Percentiles rank a stretch among this genome's conserved stretches.
These are phyloP conservation scores for Cytospora piceicola DNA, from an alignment of 2,329 filamentous ascomycete species.

Conservation along the genomic window DNA sequence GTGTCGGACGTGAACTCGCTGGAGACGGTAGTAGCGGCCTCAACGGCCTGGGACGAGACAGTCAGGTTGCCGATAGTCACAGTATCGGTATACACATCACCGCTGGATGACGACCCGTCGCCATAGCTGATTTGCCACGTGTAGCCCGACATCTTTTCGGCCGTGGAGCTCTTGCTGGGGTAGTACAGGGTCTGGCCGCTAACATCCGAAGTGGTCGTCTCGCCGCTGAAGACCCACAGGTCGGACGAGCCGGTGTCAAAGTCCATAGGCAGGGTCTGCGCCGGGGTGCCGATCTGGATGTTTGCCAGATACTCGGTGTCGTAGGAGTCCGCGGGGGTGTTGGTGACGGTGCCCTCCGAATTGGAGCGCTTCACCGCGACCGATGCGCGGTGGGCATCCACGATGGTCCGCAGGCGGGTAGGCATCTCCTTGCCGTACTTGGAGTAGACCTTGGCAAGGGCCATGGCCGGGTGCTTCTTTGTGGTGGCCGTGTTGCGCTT, in stretches of 20 bases:
- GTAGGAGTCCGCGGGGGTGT: constrained; percentile 7
- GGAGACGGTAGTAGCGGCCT: constrained; percentile 34
- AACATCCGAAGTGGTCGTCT: constrained; percentile 31
- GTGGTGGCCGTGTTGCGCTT: constrained; percentile 26
- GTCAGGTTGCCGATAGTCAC: constrained; percentile 37
- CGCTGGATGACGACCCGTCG: constrained; percentile 37
- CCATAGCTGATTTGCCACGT: constrained; percentile 40
- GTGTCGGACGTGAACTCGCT: constrained; percentile 30
- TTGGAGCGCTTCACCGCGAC: constrained; percentile 22
- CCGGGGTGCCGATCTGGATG: constrained; percentile 30
- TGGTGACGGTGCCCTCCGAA: constrained; percentile 21
- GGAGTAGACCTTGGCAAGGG: constrained; percentile 31
- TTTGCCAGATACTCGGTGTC: constrained; percentile 27
- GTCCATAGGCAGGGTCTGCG: constrained; percentile 48
- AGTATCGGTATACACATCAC: constrained; percentile 37
- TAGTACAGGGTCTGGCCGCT: constrained; percentile 36
- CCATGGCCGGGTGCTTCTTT: constrained; percentile 31
- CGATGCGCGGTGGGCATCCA: constrained; percentile 27
- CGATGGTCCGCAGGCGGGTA: constrained; percentile 25
- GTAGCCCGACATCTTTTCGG: constrained; percentile 32
- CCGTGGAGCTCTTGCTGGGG: constrained; percentile 35
- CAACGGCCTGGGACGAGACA: constrained; percentile 34
- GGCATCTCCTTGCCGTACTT: constrained; percentile 31
- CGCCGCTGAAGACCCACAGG: constrained; percentile 38
- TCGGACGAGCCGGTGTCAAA: constrained; percentile 54